Conservation (phyloP, 768 basidiomycete species). For the Inosperma sp. region DNA sequence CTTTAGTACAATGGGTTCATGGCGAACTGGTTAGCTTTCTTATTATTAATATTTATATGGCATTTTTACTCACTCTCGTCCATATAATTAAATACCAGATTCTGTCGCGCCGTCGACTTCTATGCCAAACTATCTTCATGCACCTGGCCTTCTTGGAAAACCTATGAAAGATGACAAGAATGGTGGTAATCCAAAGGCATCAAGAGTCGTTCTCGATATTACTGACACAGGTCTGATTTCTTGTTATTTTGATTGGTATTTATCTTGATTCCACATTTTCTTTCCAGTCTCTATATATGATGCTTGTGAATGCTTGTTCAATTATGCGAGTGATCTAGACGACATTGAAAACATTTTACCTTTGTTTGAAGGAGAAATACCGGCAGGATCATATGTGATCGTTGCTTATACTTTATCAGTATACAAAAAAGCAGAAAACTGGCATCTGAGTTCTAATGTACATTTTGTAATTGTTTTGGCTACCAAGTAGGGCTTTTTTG, state of each 20-base stretch:
- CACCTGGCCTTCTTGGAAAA: not conserved
- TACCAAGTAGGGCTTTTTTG: no score
- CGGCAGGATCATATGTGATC: not conserved
- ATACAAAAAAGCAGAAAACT: not conserved
- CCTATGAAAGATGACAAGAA: no score
- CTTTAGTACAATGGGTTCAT: not conserved
- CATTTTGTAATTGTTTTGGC: slow-evolving; percentile 1
- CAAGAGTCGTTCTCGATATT: not conserved
- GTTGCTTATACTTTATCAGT: not conserved
- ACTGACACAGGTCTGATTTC: not conserved
- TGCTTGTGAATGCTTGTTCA: not conserved
- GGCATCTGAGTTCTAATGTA: not conserved
- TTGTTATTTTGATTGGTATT: not conserved
- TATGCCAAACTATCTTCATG: not conserved
- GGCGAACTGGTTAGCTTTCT: not conserved
- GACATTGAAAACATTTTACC: not conserved
- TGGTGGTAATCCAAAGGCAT: no score
- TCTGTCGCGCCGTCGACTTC: not conserved
- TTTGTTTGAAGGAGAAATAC: not conserved
- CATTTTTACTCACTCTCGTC: not conserved
- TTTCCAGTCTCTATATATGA: not conserved
- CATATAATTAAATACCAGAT: not conserved
- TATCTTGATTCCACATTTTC: no score
- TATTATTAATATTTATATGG: not conserved
- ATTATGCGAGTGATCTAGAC: not conserved